Base-by-base conservation (phyloP, 768 basidiomycete genomes). In the Arthromyces matolae region DNA sequence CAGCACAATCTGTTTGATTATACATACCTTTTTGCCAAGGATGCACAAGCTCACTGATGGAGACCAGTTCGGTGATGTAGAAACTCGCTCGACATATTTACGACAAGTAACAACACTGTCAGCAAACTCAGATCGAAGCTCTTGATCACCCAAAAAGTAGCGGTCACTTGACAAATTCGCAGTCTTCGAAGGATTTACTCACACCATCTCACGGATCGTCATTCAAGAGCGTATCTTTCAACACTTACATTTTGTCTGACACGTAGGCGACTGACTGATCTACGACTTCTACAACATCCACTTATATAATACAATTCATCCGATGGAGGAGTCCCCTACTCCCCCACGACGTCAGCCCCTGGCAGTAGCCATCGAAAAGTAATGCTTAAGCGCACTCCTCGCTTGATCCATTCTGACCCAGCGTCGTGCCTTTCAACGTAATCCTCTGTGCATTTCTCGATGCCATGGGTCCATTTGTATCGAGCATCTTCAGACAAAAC, bases 391-490 rank as follows among this genome's bases (percentile, higher is more conserved):
- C 86, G 73, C 24, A 73, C 63, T 4, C 73, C 73, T 41, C 89
- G 71, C 49, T 71, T 64, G 8, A 86, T 66, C 71, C 78, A 72
- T 29, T 56, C 61, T 24, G 49, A 57, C 8, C 57, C 58, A 6
- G 40, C 52, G 28, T 49, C 51, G 19, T 57, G 51, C 36, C 49
- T 45, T 60, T 72, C 66, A 14, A 93, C 85, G 45, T 73, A 66
- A 61, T 94, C 92, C 31, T 73, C 71, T 29, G 56, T 67, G 43
- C 78, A 68, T 44, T 75, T 75, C 25, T 81, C 78, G 47, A 98
- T 98, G 4, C 89, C 94, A 65, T 98, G 94, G 8, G 80, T 81
- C 90, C 92, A 97, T 3, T 68, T 64, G 64, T 90, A 96, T 31
- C 94, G 78, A 12, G 94, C 90, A 27, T 86, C 85, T 27, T 81